Evolutionary conservation across 768 basidiomycete genomes (phyloP).

Genomic region (Amanita polypyramis): DNA sequence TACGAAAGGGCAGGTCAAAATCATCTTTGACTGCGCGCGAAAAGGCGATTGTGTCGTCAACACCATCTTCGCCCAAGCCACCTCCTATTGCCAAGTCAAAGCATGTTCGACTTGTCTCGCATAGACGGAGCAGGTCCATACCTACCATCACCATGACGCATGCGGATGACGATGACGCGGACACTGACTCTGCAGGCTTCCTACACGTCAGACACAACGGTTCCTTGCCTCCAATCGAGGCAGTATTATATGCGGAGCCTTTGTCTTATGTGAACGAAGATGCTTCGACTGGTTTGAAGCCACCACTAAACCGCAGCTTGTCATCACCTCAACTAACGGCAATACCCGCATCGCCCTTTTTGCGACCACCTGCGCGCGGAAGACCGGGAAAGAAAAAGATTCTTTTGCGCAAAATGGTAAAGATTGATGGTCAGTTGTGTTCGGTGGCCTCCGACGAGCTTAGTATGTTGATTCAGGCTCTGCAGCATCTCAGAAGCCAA

Average conservation of each 20-base stretch:
- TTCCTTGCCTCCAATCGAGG: not conserved
- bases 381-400: conserved; percentile 3
- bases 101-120: not conserved
- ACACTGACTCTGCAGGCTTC: not conserved
- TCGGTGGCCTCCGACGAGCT: not conserved
- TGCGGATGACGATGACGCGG: not conserved
- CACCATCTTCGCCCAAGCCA: not conserved
- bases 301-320: conserved; percentile 14
- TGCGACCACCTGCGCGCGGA: conserved; percentile 1
- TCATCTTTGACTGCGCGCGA: no score
- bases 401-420: conserved; percentile 2
- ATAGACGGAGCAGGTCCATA: not conserved
- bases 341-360: conserved; percentile 5
- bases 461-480: not conserved
- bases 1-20: not conserved
- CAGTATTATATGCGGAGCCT: not conserved
- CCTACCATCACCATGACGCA: conserved; percentile 5
- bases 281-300: conserved; percentile 5
- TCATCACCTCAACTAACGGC: conserved; percentile 21
- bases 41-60: no score
- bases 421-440: not conserved
- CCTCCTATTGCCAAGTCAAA: not conserved
- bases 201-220: not conserved
- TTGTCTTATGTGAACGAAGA: not conserved
- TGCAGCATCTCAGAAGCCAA: not conserved